Evolutionary conservation across 108 stramenopile species (phyloP).

Genomic region (Pseudonitzschia delicatissima): DNA sequence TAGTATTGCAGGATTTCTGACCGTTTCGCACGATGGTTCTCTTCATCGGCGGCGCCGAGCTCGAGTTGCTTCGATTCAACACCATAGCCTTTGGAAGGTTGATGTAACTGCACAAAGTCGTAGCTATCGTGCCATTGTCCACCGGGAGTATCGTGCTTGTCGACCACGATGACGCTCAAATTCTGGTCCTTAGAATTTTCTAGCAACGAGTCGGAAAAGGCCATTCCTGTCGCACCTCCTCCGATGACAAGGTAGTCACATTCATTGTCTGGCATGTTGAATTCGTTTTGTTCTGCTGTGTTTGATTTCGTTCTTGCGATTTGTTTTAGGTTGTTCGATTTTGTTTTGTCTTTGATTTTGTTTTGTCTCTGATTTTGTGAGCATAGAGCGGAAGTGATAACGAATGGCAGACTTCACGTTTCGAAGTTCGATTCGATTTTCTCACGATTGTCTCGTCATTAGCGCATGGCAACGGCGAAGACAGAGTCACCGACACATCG

Average conservation of each 20-base stretch:
- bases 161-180: constrained; percentile 17
- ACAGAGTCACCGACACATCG: too few relatives aligned
- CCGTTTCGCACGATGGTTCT: constrained; percentile 16
- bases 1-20: constrained; percentile 26
- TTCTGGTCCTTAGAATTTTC: not conserved
- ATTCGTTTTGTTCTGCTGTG: too few relatives aligned
- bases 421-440: too few relatives aligned
- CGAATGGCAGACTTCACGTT: too few relatives aligned
- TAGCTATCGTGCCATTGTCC: constrained; percentile 33
- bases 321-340: too few relatives aligned
- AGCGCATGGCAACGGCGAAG: too few relatives aligned
- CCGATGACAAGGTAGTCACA: constrained; percentile 29
- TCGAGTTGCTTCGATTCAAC: constrained; percentile 14
- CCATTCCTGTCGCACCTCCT: constrained; percentile 20
- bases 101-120: constrained; percentile 24
- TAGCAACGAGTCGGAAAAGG: constrained; percentile 29
- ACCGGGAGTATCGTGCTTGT: constrained; percentile 21
- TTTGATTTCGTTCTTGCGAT: not conserved
- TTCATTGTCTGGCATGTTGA: not conserved
- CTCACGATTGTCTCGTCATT: too few relatives aligned
- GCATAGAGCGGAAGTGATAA: too few relatives aligned
- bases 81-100: constrained; percentile 25
- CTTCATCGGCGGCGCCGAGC: not conserved
- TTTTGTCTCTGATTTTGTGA: too few relatives aligned
- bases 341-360: too few relatives aligned